Evolutionary conservation across 2,329 filamentous ascomycete genomes (phyloP), one percentile per base, ranked within the genome.

Genomic region (Basipetospora chlamydospora): DNA sequence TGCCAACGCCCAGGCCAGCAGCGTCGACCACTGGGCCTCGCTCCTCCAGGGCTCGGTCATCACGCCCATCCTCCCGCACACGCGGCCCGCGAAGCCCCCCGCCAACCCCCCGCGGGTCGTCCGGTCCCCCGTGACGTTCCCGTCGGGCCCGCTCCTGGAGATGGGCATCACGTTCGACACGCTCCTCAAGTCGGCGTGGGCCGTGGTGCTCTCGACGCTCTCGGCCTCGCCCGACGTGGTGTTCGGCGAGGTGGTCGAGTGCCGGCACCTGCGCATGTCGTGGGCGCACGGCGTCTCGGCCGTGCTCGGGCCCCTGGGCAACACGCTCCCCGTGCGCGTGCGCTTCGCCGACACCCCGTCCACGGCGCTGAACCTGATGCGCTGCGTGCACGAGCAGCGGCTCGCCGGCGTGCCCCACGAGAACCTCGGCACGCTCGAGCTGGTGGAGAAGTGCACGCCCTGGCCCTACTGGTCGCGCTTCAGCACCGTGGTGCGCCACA

Each of bases 151-250:
- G 6, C 26, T 31, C 13, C 13, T 23, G 6, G 59, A 59, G 25
- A 51, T 66, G 3, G 61, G 59, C 7, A 58, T 70, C 40, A 56
- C 58, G 0, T 66, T 67, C 26, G 64, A 69, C 40, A 63, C 66
- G 0, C 59, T 75, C 3, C 55, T 75, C 23, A 73, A 72, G 47
- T 63, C 67, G 0, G 70, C 70, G 0, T 77, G 72, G 70, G 64
- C 68, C 1, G 61, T 69, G 41, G 61, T 67, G 0, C 58, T 77
- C 6, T 64, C 67, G 0, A 65, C 59, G 17, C 50, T 73, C 8
- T 63, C 66, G 0, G 61, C 57, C 0, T 55, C 49, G 0, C 52
- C 59, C 5, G 71, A 76, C 28, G 60, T 76, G 6, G 58, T 73
- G 3, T 75, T 75, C 39, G 72, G 70, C 6, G 64, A 73, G 44